A percentile compares a stretch with the other conserved stretches of the same genome.
Evolutionary conservation across 495 filamentous ascomycete species (phyloP).

Genomic region (Cairneyella variabilis): DNA sequence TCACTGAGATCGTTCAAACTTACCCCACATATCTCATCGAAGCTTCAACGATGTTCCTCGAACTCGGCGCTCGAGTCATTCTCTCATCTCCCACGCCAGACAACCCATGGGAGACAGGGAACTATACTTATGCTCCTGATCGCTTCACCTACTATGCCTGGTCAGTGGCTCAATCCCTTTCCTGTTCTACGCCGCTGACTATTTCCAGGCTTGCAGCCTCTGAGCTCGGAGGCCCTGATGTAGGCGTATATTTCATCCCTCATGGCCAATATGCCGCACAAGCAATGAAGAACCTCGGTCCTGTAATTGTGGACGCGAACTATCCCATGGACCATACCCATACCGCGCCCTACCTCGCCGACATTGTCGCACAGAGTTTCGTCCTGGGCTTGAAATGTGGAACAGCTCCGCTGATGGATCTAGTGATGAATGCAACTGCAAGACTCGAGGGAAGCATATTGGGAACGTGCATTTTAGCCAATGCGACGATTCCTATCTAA

Average conservation of each 20-base stretch:
- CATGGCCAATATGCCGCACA: constrained; percentile 51
- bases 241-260: constrained; percentile 45
- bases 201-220: constrained; percentile 23
- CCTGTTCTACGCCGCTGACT: not conserved
- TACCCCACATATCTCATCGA: constrained; percentile 56
- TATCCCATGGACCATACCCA: constrained; percentile 60
- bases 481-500: constrained; percentile 29
- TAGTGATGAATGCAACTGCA: constrained; percentile 29
- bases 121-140: constrained; percentile 35
- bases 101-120: constrained; percentile 50
- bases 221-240: constrained; percentile 28
- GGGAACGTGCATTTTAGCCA: constrained; percentile 29
- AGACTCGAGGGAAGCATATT: constrained; percentile 25
- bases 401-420: constrained; percentile 26
- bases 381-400: constrained; percentile 37
- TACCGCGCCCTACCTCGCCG: constrained; percentile 49
- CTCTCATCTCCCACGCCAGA: constrained; percentile 53
- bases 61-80: constrained; percentile 55
- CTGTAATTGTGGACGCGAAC: constrained; percentile 39
- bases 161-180: constrained; percentile 19
- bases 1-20: constrained; percentile 51
- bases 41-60: constrained; percentile 45
- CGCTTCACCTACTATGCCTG: constrained; percentile 49
- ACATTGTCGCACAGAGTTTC: constrained; percentile 42
- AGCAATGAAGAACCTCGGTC: constrained; percentile 41